Conservation (phyloP, 2,329 filamentous ascomycete species). For the Epicoccum nigrum region DNA sequence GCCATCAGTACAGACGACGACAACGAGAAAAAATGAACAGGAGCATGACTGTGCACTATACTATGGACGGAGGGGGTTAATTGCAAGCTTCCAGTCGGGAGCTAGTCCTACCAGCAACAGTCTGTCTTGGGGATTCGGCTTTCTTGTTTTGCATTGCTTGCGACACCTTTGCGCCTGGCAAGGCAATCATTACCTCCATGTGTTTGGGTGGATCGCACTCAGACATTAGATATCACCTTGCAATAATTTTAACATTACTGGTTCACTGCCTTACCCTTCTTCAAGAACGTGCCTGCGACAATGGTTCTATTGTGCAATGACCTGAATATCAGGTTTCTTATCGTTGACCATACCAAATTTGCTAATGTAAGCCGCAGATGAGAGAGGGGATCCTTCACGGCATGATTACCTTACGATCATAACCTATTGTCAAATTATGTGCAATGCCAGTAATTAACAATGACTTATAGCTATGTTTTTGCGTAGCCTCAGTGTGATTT, state of each 20-base stretch:
- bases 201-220: slow-evolving; percentile 21
- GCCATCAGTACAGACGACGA: slow-evolving; percentile 39
- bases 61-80: background rate
- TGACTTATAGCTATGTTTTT: too few species aligned
- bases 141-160: slow-evolving; percentile 28
- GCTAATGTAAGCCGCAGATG: too few species aligned
- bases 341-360: too few species aligned
- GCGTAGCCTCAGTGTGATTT: too few species aligned
- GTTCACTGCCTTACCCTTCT: too few species aligned
- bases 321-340: too few species aligned
- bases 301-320: too few species aligned
- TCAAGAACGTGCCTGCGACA: too few species aligned
- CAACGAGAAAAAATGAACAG: slow-evolving; percentile 34
- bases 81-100: slow-evolving; percentile 12
- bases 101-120: background rate
- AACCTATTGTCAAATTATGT: too few species aligned
- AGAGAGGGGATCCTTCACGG: too few species aligned
- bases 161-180: slow-evolving; percentile 27
- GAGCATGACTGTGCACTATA: background rate
- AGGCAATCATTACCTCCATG: slow-evolving; percentile 2
- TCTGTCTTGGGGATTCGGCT: background rate
- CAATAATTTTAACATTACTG: background rate
- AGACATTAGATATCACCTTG: slow-evolving; percentile 17
- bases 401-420: too few species aligned
- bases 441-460: too few species aligned